Evolutionary conservation across 2,329 filamentous ascomycete species (phyloP).

Genomic region (Aureobasidium zeae): DNA sequence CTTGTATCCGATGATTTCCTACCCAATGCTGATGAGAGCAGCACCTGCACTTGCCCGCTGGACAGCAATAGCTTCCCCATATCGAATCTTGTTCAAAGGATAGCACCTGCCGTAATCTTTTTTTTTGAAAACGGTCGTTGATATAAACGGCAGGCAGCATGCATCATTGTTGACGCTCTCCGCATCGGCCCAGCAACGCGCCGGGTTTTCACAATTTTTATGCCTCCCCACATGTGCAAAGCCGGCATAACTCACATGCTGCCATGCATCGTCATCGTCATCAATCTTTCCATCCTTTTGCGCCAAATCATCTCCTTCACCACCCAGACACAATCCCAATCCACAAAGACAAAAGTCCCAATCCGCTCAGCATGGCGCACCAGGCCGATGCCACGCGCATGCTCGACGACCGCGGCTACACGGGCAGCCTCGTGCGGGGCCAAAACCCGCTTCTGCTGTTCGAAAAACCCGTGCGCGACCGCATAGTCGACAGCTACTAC

Average conservation of each 20-base stretch:
- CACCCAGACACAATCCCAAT: background rate
- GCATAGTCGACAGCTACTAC: conserved; percentile 91
- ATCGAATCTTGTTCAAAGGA: too few species aligned
- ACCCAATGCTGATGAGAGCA: conserved; percentile 57
- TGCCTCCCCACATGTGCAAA: background rate
- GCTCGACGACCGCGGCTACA: conserved; percentile 84
- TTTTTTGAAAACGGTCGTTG: conserved; percentile 14
- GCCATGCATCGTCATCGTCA: background rate
- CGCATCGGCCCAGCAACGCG: conserved; percentile 16
- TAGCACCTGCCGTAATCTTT: too few species aligned
- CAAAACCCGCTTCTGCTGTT: conserved; percentile 93
- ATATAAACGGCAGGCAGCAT: background rate
- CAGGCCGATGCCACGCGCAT: conserved; percentile 67
- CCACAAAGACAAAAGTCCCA: background rate
- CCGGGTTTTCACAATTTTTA: background rate
- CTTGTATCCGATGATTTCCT: conserved; percentile 25
- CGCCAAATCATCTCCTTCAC: background rate
- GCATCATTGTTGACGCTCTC: conserved; percentile 16
- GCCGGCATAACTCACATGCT: conserved; percentile 1
- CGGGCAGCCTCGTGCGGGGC: conserved; percentile 67
- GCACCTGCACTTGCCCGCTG: conserved; percentile 60
- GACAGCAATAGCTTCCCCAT: conserved; percentile 49
- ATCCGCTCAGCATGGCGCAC: conserved; percentile 40
- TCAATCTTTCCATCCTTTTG: background rate
- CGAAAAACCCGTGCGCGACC: conserved; percentile 90